Percentiles rank a stretch among this genome's conserved stretches.
Conservation (phyloP, 2,329 filamentous ascomycete species). For the Penicillium frequentans region DNA sequence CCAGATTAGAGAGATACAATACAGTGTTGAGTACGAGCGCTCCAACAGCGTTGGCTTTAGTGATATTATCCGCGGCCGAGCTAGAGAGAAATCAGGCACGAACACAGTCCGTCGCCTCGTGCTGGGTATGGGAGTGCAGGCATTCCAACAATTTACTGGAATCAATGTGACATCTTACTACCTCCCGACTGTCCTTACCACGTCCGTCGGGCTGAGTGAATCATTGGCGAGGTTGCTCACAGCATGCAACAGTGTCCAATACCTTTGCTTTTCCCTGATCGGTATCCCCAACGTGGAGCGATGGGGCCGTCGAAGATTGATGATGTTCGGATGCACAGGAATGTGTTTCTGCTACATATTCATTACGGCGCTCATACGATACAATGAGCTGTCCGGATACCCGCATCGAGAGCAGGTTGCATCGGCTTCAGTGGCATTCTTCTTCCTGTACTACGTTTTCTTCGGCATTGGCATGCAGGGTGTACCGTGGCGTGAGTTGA, state of each 20-base stretch:
- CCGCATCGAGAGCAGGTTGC: slow-evolving; percentile 44
- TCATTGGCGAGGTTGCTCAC: slow-evolving; percentile 44
- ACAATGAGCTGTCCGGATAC: slow-evolving; percentile 18
- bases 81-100: slow-evolving; percentile 21
- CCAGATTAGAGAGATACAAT: slow-evolving; percentile 47
- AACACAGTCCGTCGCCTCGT: slow-evolving; percentile 46
- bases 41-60: slow-evolving; percentile 52
- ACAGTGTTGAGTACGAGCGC: slow-evolving; percentile 50
- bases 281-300: slow-evolving; percentile 50
- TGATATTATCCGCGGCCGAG: slow-evolving; percentile 49
- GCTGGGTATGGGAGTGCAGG: slow-evolving; percentile 46
- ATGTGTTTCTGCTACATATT: slow-evolving; percentile 52
- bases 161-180: slow-evolving; percentile 42
- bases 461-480: slow-evolving; percentile 43
- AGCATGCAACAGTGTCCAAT: slow-evolving; percentile 48
- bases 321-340: slow-evolving; percentile 50
- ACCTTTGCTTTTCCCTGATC: slow-evolving; percentile 45
- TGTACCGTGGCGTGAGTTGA: slow-evolving; percentile 33
- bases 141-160: slow-evolving; percentile 38
- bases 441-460: slow-evolving; percentile 41
- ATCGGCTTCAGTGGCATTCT: slow-evolving; percentile 51
- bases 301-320: slow-evolving; percentile 49
- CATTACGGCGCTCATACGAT: slow-evolving; percentile 45
- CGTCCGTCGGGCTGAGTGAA: slow-evolving; percentile 37
- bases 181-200: slow-evolving; percentile 44